These are phyloP conservation scores for Chalaropsis ovoidea DNA, from an alignment of 2,329 filamentous ascomycete species.

Conservation along the genomic window DNA sequence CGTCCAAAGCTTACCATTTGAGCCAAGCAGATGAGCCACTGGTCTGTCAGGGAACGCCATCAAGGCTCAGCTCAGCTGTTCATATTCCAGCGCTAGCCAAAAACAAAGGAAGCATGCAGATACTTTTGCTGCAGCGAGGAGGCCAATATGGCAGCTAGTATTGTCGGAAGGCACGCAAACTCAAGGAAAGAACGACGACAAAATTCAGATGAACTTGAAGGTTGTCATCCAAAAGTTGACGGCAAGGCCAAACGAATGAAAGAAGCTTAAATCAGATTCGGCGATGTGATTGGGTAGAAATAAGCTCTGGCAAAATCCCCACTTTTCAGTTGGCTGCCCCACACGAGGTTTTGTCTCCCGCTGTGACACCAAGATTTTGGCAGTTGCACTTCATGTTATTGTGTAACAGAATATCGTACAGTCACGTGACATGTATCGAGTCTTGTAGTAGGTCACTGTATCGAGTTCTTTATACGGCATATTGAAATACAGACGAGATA, in stretches of 20 bases:
- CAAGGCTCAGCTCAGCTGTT: conserved; percentile 13
- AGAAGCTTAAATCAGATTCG: background rate
- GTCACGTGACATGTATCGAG: background rate
- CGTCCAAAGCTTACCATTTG: conserved; percentile 42
- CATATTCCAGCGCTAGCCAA: conserved; percentile 4
- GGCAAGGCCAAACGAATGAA: background rate
- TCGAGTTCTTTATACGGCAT: background rate
- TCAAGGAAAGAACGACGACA: background rate
- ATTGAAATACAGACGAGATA: background rate
- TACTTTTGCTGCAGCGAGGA: background rate
- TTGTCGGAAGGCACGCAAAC: background rate
- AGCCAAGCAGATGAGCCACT: conserved; percentile 47
- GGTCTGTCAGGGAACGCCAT: conserved; percentile 43
- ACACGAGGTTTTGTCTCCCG: background rate
- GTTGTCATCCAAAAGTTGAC: background rate
- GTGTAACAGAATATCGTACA: background rate
- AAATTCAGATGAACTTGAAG: background rate
- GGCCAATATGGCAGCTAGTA: background rate
- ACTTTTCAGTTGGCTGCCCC: background rate
- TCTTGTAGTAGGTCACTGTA: no score
- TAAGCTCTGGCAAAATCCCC: background rate
- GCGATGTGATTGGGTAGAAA: background rate
- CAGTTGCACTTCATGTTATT: background rate
- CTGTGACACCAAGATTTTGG: background rate
- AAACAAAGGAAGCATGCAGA: background rate